phyloP scores from a whole-genome alignment of 2,329 filamentous ascomycete genomes.

The Neurospora sp. region DNA sequence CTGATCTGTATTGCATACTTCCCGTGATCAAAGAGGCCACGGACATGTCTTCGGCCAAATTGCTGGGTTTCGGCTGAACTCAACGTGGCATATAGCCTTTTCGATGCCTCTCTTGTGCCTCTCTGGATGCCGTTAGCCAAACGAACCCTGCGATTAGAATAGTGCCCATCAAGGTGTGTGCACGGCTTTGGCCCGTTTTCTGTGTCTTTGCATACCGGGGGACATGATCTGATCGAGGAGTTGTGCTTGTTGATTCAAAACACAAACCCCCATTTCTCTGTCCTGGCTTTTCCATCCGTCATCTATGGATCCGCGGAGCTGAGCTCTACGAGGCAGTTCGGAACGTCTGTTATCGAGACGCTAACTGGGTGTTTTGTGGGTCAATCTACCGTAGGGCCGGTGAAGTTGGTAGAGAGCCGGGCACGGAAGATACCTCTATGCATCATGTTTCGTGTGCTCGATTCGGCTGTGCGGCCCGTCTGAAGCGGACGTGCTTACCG shows the following conservation, averaged over 20 bases:
- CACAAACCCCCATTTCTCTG: background rate
- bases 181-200: background rate
- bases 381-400: background rate
- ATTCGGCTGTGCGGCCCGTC: background rate
- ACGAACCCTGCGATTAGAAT: background rate
- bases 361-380: background rate
- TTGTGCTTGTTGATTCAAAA: background rate
- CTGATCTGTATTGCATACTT: background rate
- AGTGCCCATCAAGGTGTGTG: background rate
- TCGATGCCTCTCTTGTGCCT: constrained; percentile 2
- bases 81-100: constrained; percentile 20
- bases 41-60: constrained; percentile 13
- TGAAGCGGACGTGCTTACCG: background rate
- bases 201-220: background rate
- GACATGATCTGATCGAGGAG: background rate
- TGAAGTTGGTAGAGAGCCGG: background rate
- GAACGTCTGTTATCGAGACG: background rate
- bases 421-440: background rate
- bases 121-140: background rate
- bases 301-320: background rate
- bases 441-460: background rate
- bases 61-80: constrained; percentile 21
- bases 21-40: background rate
- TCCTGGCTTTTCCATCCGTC: background rate
- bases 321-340: background rate